phyloP scores from a whole-genome alignment of 306 rosid species.

The Abrus precatorius region DNA sequence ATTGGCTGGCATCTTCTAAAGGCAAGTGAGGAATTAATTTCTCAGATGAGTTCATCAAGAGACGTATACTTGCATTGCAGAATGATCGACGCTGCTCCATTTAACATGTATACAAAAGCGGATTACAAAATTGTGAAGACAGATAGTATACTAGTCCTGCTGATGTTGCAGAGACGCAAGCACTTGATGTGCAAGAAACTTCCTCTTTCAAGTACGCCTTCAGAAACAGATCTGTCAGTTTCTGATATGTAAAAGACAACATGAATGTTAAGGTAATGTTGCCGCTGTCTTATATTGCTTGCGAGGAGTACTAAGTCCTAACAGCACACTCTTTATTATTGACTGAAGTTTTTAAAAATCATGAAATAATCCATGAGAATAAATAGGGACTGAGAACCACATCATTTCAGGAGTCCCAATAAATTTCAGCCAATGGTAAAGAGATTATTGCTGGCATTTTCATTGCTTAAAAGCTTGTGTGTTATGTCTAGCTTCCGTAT shows the following conservation, averaged over 20 bases:
- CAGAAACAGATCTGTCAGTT: conserved; percentile 56
- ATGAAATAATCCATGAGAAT: too few relatives aligned
- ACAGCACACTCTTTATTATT: too few relatives aligned
- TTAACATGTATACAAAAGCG: conserved; percentile 88
- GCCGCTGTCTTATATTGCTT: conserved; percentile 33
- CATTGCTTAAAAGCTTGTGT: conserved; percentile 11
- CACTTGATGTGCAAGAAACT: conserved; percentile 90
- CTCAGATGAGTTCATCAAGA: conserved; percentile 71
- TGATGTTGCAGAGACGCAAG: conserved; percentile 90
- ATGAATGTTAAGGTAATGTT: conserved; percentile 50
- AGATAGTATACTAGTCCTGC: conserved; percentile 72
- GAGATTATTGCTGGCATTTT: too few relatives aligned
- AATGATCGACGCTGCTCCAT: conserved; percentile 84
- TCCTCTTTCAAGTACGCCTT: conserved; percentile 54
- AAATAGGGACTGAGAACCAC: too few relatives aligned
- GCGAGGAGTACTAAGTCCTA: too few relatives aligned
- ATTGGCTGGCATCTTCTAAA: conserved; percentile 97
- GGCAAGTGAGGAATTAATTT: conserved; percentile 89
- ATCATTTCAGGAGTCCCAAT: too few relatives aligned
- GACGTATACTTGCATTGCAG: conserved; percentile 92
- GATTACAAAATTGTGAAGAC: conserved; percentile 77
- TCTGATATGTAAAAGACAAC: conserved; percentile 53
- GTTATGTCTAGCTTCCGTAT: conserved; percentile 26
- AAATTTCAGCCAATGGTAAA: too few relatives aligned
- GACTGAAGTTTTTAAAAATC: too few relatives aligned